Percentiles rank a stretch among this genome's conserved stretches.
These are phyloP conservation scores for Hymenoscyphus infarciens DNA, from an alignment of 2,329 filamentous ascomycete species.

Conservation along the genomic window DNA sequence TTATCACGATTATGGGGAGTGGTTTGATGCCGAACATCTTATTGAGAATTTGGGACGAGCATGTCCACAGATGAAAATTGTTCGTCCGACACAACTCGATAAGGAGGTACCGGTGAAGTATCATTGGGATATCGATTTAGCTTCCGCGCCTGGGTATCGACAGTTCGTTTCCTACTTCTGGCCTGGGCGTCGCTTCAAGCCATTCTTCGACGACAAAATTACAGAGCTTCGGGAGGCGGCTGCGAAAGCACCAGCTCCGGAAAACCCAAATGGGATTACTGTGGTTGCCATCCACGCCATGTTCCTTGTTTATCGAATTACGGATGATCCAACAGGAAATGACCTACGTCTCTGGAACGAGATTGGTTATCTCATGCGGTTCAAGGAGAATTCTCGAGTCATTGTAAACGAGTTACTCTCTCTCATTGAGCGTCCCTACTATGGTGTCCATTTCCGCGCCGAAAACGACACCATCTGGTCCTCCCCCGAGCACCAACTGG, in stretches of 20 bases:
- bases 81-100: slow-evolving; percentile 31
- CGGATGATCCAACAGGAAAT: slow-evolving; percentile 37
- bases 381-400: slow-evolving; percentile 31
- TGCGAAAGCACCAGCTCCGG: slow-evolving; percentile 11
- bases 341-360: slow-evolving; percentile 38
- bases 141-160: slow-evolving; percentile 28
- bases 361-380: slow-evolving; percentile 34
- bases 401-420: slow-evolving; percentile 28
- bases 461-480: slow-evolving; percentile 40
- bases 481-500: slow-evolving; percentile 36
- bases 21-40: slow-evolving; percentile 36
- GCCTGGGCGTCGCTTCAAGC: slow-evolving; percentile 32
- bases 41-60: slow-evolving; percentile 24
- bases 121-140: slow-evolving; percentile 27
- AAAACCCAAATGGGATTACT: slow-evolving; percentile 31
- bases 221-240: slow-evolving; percentile 14
- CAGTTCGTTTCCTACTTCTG: slow-evolving; percentile 34
- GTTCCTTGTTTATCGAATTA: slow-evolving; percentile 38
- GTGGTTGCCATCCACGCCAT: slow-evolving; percentile 33
- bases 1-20: slow-evolving; percentile 36
- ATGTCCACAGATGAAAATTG: slow-evolving; percentile 36
- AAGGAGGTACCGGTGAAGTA: slow-evolving; percentile 24
- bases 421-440: slow-evolving; percentile 32
- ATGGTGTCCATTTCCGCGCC: slow-evolving; percentile 38
- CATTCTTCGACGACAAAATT: slow-evolving; percentile 30